Evolutionary conservation across 2,329 filamentous ascomycete genomes (phyloP).

Genomic region (Byssoonygena ceratinophila): DNA sequence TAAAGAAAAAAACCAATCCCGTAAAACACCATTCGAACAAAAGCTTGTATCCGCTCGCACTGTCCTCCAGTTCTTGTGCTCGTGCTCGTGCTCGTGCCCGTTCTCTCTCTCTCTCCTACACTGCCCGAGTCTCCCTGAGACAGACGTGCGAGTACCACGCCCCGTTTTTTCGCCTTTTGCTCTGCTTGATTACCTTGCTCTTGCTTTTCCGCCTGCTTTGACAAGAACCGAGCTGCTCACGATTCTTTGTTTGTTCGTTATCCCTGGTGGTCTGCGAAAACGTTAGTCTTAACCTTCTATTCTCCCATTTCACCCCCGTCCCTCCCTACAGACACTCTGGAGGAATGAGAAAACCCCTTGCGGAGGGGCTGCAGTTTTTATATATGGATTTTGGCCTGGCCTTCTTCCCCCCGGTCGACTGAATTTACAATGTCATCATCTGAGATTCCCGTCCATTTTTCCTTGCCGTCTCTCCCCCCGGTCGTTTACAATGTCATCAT

Average conservation of each 20-base stretch:
- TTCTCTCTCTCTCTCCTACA: background rate
- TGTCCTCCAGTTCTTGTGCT: too few species aligned
- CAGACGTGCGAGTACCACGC: background rate
- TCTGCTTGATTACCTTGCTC: background rate
- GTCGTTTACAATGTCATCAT: background rate
- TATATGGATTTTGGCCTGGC: background rate
- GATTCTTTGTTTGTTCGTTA: background rate
- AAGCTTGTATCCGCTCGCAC: too few species aligned
- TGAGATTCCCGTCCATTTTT: background rate
- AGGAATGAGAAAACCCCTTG: background rate
- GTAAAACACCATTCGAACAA: too few species aligned
- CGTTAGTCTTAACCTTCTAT: background rate
- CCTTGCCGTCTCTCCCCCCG: background rate
- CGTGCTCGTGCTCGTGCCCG: too few species aligned
- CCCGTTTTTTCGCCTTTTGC: background rate
- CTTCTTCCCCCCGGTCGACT: too few species aligned
- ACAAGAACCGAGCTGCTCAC: background rate
- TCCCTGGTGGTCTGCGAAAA: background rate
- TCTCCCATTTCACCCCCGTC: background rate
- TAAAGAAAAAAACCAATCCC: too few species aligned
- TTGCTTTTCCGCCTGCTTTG: background rate
- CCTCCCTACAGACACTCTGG: background rate
- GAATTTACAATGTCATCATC: background rate
- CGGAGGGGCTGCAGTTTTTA: background rate
- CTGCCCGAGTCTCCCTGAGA: background rate